Conservation (phyloP, 495 filamentous ascomycete species). For the Podospora conica region DNA sequence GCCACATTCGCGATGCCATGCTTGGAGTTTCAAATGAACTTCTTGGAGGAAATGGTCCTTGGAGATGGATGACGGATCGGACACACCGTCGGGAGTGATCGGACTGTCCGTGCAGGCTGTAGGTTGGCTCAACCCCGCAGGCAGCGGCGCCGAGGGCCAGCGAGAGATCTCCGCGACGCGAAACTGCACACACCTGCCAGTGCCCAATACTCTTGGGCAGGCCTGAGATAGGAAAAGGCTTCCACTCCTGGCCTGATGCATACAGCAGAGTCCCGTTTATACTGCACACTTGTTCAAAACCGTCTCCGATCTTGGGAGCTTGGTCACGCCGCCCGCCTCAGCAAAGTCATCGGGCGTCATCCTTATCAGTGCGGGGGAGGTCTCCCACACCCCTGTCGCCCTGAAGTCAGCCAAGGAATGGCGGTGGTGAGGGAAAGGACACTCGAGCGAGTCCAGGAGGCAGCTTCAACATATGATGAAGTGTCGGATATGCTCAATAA, state of each 20-base stretch:
- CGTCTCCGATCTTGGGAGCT: not conserved
- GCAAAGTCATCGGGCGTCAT: conserved; percentile 2
- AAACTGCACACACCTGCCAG: not conserved
- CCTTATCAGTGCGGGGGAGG: conserved; percentile 12
- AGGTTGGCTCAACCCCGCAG: not conserved
- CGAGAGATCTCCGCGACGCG: not conserved
- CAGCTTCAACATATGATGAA: not conserved
- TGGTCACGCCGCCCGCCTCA: not conserved
- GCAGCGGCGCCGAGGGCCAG: not conserved
- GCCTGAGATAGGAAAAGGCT: not conserved
- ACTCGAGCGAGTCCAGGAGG: not conserved
- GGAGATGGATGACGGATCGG: not conserved
- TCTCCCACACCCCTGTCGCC: not conserved
- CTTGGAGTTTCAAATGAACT: not conserved
- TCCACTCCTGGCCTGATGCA: not conserved
- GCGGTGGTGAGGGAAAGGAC: not conserved
- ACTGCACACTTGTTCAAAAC: not conserved
- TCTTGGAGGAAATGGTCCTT: not conserved
- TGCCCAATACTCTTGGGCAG: not conserved
- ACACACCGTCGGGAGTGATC: not conserved
- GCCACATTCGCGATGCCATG: not conserved
- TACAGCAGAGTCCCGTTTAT: not conserved
- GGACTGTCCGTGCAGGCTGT: not conserved
- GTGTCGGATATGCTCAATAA: not conserved
- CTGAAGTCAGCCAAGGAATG: conserved; percentile 9